These are phyloP conservation scores for Colletotrichum graminicola DNA, from an alignment of 2,329 filamentous ascomycete genomes.

Conservation along the genomic window DNA sequence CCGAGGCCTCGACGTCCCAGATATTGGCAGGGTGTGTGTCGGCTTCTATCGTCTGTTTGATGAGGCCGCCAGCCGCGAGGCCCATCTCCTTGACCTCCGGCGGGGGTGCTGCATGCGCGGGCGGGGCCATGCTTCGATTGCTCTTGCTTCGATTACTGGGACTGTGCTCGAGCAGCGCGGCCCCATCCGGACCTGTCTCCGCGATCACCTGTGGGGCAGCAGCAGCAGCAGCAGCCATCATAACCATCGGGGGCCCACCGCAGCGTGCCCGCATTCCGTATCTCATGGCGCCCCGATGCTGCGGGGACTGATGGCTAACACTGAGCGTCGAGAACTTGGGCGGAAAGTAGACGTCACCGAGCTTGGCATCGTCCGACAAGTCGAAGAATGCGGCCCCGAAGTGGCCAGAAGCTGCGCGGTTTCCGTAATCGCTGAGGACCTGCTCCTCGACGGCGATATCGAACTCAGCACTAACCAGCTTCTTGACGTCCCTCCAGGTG, in stretches of 20 bases:
- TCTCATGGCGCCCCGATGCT: not conserved
- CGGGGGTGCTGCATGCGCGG: not conserved
- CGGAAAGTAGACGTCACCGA: constrained; percentile 42
- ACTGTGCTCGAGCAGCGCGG: not conserved
- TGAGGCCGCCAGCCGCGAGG: constrained; percentile 55
- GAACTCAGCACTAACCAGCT: constrained; percentile 33
- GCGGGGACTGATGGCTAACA: not conserved
- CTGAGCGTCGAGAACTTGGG: constrained; percentile 28
- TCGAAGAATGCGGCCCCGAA: constrained; percentile 20
- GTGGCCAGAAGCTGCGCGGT: not conserved
- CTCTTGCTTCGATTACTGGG: not conserved
- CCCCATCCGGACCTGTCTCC: not conserved
- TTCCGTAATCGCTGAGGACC: constrained; percentile 2
- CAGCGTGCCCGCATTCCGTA: too few species aligned
- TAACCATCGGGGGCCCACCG: not conserved
- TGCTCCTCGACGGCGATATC: constrained; percentile 31
- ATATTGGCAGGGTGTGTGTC: constrained; percentile 46
- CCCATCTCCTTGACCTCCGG: constrained; percentile 49
- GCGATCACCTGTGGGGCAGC: not conserved
- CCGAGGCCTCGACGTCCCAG: constrained; percentile 49
- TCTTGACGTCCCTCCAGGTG: constrained; percentile 42
- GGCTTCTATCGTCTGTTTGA: constrained; percentile 53
- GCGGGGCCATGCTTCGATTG: not conserved
- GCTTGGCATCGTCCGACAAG: constrained; percentile 24
- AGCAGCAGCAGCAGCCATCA: not conserved